phyloP scores from a whole-genome alignment of 331 rosid genomes.

The Telfairia occidentalis region DNA sequence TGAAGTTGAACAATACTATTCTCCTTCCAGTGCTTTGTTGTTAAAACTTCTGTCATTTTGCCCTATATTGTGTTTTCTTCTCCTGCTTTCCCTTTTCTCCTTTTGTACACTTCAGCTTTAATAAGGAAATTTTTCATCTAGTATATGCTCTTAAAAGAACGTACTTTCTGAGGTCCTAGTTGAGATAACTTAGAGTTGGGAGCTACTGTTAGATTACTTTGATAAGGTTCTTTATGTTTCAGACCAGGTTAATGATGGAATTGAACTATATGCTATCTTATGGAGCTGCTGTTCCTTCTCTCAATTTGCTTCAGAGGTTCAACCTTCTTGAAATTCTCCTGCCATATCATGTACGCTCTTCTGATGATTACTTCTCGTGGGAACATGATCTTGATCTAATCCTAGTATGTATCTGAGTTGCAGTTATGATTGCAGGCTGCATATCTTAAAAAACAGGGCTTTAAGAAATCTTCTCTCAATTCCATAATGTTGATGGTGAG shows the following conservation, averaged over 20 bases:
- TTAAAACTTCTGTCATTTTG: conserved; percentile 6
- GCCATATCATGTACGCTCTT: conserved; percentile 59
- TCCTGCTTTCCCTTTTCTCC: background rate
- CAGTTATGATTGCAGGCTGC: conserved; percentile 54
- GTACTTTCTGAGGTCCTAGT: background rate
- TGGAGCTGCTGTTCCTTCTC: conserved; percentile 79
- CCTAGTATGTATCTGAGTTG: conserved; percentile 11
- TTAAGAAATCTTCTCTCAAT: conserved; percentile 23
- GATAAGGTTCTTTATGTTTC: conserved; percentile 18
- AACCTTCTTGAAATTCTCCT: conserved; percentile 41
- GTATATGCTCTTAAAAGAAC: background rate
- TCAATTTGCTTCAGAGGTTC: conserved; percentile 56
- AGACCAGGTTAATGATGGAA: conserved; percentile 62
- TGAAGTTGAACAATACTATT: conserved; percentile 1
- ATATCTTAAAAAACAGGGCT: conserved; percentile 45
- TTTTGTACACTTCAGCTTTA: background rate
- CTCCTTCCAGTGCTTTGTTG: conserved; percentile 10
- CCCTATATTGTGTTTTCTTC: conserved; percentile 10
- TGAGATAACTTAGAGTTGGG: background rate
- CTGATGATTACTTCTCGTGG: background rate
- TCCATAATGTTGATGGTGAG: conserved; percentile 80
- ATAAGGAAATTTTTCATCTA: background rate
- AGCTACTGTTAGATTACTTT: background rate
- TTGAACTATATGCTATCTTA: conserved; percentile 82
- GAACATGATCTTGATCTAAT: background rate